These are phyloP conservation scores for Tetragonia tetragonoides DNA, from an alignment of 148 eudicot genomes.

Conservation along the genomic window DNA sequence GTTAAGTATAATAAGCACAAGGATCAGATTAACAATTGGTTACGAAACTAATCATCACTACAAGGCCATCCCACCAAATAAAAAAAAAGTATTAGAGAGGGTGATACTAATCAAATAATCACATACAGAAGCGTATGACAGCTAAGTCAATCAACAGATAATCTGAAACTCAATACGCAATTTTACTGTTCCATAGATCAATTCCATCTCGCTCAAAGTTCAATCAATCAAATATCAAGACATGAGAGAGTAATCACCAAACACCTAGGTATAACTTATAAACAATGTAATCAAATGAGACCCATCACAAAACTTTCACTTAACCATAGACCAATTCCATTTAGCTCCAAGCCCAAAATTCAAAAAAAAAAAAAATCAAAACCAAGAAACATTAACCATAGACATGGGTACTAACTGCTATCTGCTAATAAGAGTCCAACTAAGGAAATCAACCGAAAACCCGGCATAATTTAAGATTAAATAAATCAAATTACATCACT, in stretches of 20 bases:
- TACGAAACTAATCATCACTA: too few species aligned
- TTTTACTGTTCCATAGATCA: constrained; percentile 4
- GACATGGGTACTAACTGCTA: too few species aligned
- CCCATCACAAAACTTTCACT: too few species aligned
- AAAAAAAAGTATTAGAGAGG: too few species aligned
- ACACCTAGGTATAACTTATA: too few species aligned
- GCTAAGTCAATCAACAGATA: background rate
- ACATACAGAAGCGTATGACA: background rate
- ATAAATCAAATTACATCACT: background rate
- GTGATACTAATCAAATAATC: background rate
- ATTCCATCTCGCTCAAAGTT: background rate
- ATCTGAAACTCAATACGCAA: background rate
- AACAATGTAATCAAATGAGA: too few species aligned
- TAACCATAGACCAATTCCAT: background rate
- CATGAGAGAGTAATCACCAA: background rate
- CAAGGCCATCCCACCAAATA: too few species aligned
- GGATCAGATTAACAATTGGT: too few species aligned
- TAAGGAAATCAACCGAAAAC: background rate
- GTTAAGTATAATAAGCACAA: too few species aligned
- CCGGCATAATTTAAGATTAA: background rate
- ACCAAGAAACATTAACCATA: background rate
- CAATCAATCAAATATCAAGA: background rate
- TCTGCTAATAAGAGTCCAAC: too few species aligned
- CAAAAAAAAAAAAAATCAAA: background rate
- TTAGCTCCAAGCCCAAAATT: background rate